These are phyloP conservation scores for Fusarium guadeloupense DNA, from an alignment of 2,329 filamentous ascomycete species.

Conservation along the genomic window DNA sequence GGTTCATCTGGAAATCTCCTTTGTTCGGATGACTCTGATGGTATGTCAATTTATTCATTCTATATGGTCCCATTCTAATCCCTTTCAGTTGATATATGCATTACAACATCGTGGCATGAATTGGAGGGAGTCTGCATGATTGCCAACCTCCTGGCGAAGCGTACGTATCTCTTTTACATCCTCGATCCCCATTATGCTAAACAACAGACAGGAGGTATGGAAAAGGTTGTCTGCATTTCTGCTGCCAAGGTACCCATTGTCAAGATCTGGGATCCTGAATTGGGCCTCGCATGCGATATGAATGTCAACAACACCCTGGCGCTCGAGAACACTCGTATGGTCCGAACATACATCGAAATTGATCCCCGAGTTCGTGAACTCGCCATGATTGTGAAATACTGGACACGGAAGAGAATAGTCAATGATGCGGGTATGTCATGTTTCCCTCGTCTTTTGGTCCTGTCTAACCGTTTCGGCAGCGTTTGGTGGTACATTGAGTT, in stretches of 20 bases:
- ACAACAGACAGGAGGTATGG: conserved; percentile 81
- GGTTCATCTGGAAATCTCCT: conserved; percentile 97
- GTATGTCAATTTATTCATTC: conserved; percentile 61
- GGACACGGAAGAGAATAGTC: conserved; percentile 90
- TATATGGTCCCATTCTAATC: conserved; percentile 18
- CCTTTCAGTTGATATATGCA: conserved; percentile 88
- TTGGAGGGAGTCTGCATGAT: conserved; percentile 91
- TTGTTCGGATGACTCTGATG: conserved; percentile 95
- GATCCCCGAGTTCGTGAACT: conserved; percentile 90
- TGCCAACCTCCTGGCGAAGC: conserved; percentile 82
- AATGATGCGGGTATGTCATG: conserved; percentile 90
- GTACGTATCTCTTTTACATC: conserved; percentile 64
- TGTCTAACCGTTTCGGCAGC: conserved; percentile 60
- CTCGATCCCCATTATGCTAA: conserved; percentile 38
- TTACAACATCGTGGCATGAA: conserved; percentile 88
- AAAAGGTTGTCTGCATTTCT: conserved; percentile 93
- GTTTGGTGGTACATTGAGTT: conserved; percentile 92
- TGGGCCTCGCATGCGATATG: conserved; percentile 92
- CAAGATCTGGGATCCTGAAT: conserved; percentile 96
- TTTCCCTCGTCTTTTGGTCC: background rate
- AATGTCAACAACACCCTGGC: conserved; percentile 98
- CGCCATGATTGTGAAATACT: conserved; percentile 97
- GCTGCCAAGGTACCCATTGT: conserved; percentile 98
- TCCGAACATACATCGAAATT: conserved; percentile 93
- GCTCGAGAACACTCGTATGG: conserved; percentile 96